These are phyloP conservation scores for Dimargaris verticillata DNA, from an alignment of 192 early-diverging fungal genomes.

Conservation along the genomic window DNA sequence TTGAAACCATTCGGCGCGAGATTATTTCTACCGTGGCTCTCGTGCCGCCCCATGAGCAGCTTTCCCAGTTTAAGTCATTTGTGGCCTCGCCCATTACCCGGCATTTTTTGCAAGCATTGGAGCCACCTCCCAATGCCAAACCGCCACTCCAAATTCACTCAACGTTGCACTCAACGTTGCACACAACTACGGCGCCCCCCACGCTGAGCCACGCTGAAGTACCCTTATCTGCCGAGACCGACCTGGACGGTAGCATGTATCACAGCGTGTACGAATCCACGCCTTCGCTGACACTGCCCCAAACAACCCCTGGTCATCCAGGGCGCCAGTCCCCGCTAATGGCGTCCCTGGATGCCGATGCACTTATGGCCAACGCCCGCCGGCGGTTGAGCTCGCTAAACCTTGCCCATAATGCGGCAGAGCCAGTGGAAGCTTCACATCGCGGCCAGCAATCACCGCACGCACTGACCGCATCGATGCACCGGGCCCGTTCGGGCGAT, in stretches of 20 bases:
- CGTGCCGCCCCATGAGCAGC: background rate
- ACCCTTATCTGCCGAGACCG: background rate
- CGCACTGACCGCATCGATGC: background rate
- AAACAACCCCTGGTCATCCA: background rate
- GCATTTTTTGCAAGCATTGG: too few species aligned
- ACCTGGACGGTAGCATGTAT: background rate
- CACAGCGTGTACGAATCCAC: background rate
- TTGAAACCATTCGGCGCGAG: background rate
- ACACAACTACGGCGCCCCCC: too few species aligned
- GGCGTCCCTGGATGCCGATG: background rate
- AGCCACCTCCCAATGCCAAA: too few species aligned
- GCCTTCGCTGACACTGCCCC: background rate
- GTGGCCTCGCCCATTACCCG: too few species aligned
- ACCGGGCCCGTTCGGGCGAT: background rate
- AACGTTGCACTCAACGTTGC: too few species aligned
- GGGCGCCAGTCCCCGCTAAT: background rate
- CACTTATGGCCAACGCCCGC: background rate
- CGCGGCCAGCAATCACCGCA: background rate
- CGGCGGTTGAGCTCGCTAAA: background rate
- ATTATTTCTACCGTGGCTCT: background rate
- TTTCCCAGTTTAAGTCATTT: background rate
- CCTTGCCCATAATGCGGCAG: background rate
- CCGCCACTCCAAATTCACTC: too few species aligned
- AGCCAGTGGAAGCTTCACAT: background rate
- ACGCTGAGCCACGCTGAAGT: too few species aligned